Conservation (phyloP, 179 eudicot genomes). For the Beta corolliflora region DNA sequence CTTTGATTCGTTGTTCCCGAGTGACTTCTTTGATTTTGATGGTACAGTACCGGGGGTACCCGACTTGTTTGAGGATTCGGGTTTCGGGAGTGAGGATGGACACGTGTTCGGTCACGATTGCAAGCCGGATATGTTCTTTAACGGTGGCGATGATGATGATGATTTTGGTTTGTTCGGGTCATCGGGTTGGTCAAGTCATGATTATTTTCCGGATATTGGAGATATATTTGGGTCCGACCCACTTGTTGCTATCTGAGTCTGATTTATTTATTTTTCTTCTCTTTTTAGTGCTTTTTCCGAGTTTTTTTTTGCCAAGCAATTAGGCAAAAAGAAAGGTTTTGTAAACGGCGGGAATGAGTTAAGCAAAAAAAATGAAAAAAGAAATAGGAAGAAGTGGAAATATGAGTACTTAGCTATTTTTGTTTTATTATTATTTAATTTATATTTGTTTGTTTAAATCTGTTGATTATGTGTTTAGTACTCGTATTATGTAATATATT, state of each 20-base stretch:
- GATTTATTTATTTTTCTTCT: not conserved
- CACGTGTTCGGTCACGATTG: conserved; percentile 36
- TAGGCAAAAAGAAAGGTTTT: conserved; percentile 7
- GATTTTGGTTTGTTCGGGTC: conserved; percentile 48
- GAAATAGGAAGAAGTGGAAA: not conserved
- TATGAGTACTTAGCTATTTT: not conserved
- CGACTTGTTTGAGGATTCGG: conserved; percentile 46
- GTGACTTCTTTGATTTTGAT: conserved; percentile 46
- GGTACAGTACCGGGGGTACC: conserved; percentile 32
- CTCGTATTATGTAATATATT: not conserved
- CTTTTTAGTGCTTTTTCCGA: not conserved
- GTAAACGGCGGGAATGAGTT: conserved; percentile 18
- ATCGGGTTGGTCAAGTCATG: conserved; percentile 44
- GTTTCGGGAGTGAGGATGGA: conserved; percentile 17
- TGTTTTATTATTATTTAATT: not conserved
- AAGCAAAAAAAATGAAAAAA: not conserved
- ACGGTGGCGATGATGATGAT: conserved; percentile 20
- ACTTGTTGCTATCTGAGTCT: conserved; percentile 37
- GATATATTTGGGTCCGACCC: conserved; percentile 87
- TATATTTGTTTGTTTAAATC: conserved; percentile 19
- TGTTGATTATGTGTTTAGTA: conserved; percentile 1
- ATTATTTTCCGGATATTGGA: conserved; percentile 70
- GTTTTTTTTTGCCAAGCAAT: conserved; percentile 9
- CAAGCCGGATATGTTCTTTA: conserved; percentile 16
- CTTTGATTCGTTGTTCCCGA: conserved; percentile 42